A percentile compares a stretch with the other conserved stretches of the same genome.
Conservation (phyloP, 257 asterid genomes). For the Capsicum baccatum region DNA sequence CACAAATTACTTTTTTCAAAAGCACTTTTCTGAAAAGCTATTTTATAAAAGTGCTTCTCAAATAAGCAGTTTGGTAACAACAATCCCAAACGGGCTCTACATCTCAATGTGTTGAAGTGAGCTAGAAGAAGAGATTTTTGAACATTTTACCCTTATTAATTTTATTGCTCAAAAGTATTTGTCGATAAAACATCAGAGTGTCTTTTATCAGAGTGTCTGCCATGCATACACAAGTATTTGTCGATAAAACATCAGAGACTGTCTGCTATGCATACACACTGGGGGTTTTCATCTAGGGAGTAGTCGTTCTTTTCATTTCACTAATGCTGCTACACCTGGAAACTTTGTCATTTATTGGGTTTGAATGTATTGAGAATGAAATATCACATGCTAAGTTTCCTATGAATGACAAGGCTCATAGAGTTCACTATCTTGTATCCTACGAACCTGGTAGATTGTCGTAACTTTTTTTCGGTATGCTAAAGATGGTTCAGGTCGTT, state of each 20-base stretch:
- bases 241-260: background rate
- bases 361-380: background rate
- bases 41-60: too few species aligned
- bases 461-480: background rate
- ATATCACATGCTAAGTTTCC: conserved; percentile 8
- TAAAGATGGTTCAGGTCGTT: conserved; percentile 11
- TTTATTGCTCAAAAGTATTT: background rate
- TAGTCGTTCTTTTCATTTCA: background rate
- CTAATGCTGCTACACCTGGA: conserved; percentile 5
- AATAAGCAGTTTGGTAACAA: too few species aligned
- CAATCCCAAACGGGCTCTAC: too few species aligned
- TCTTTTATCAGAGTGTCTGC: too few species aligned
- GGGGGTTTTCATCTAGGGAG: background rate
- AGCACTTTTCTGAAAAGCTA: too few species aligned
- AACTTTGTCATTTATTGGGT: background rate
- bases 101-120: conserved; percentile 1
- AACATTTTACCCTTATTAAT: background rate
- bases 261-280: background rate
- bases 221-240: background rate
- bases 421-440: background rate
- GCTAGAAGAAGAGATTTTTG: background rate
- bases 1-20: too few species aligned
- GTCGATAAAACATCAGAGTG: background rate
- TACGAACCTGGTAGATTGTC: conserved; percentile 4
- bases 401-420: background rate